Evolutionary conservation across 140 eudicot genomes (phyloP).

Genomic region (Ambrosia hybrid): DNA sequence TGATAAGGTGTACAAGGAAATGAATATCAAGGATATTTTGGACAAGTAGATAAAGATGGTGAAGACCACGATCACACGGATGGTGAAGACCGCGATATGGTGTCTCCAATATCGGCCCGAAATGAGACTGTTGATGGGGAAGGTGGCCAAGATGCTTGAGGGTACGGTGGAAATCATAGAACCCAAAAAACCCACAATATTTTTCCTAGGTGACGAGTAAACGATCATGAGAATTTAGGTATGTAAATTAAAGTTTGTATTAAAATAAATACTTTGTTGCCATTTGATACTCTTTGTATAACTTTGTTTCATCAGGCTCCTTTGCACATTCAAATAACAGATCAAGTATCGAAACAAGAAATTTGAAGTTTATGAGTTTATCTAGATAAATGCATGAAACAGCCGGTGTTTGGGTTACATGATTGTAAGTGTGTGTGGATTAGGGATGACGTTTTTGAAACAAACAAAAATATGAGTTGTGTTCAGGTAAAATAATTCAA

Average conservation of each 20-base stretch:
- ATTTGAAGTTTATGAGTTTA: too few relatives aligned
- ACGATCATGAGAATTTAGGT: background rate
- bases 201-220: slow-evolving; percentile 53
- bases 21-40: slow-evolving; percentile 74
- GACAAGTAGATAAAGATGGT: slow-evolving; percentile 58
- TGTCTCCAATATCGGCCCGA: slow-evolving; percentile 87
- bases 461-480: too few relatives aligned
- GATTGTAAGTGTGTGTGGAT: too few relatives aligned
- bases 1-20: slow-evolving; percentile 73
- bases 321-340: too few relatives aligned
- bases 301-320: background rate
- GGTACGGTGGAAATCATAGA: slow-evolving; percentile 93
- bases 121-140: slow-evolving; percentile 93
- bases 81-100: slow-evolving; percentile 98
- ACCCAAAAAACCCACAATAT: slow-evolving; percentile 79
- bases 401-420: too few relatives aligned
- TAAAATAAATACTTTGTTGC: background rate
- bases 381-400: too few relatives aligned
- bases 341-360: too few relatives aligned
- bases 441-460: too few relatives aligned
- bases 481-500: too few relatives aligned
- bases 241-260: background rate
- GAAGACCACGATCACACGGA: slow-evolving; percentile 65
- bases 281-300: background rate
- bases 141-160: slow-evolving; percentile 96